A percentile compares a stretch with the other conserved stretches of the same genome.
Conservation (phyloP, 352 stramenopile genomes). For the Pythium guiyangense region DNA sequence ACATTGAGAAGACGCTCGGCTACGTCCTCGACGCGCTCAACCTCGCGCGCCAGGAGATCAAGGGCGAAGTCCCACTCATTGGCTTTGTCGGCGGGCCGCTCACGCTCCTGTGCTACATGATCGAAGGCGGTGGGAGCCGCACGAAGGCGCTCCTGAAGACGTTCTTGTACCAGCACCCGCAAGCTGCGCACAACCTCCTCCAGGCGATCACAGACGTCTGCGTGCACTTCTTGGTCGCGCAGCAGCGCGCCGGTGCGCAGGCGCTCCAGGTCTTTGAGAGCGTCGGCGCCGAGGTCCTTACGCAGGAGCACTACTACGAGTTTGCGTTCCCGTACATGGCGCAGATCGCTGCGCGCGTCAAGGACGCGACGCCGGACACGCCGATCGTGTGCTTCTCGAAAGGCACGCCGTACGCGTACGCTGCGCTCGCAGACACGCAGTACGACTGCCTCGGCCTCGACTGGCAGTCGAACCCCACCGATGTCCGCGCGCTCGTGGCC, state of each 20-base stretch:
- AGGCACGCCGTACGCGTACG: conserved; percentile 77
- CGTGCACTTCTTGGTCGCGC: conserved; percentile 94
- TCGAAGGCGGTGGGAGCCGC: conserved; percentile 94
- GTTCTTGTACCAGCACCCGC: conserved; percentile 93
- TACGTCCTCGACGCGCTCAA: conserved; percentile 96
- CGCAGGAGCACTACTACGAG: conserved; percentile 92
- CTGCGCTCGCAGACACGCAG: conserved; percentile 64
- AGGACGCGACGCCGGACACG: conserved; percentile 54
- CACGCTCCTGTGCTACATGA: conserved; percentile 99
- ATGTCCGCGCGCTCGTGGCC: conserved; percentile 76
- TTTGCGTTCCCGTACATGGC: conserved; percentile 92
- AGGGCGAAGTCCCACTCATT: conserved; percentile 94
- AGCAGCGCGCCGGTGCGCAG: conserved; percentile 92
- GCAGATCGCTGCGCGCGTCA: conserved; percentile 76
- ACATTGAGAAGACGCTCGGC: conserved; percentile 92
- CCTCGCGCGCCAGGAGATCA: conserved; percentile 89
- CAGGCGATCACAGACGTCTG: conserved; percentile 94
- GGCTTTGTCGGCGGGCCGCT: conserved; percentile 97
- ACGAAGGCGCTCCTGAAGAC: conserved; percentile 93
- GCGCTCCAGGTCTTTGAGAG: conserved; percentile 97
- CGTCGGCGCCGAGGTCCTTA: conserved; percentile 94
- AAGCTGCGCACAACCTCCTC: conserved; percentile 90
- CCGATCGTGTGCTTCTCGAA: conserved; percentile 86
- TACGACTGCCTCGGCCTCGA: conserved; percentile 96
- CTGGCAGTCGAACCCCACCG: conserved; percentile 91